Base-by-base conservation (phyloP, 2,329 filamentous ascomycete species). In the Ceratocystis papillata region DNA sequence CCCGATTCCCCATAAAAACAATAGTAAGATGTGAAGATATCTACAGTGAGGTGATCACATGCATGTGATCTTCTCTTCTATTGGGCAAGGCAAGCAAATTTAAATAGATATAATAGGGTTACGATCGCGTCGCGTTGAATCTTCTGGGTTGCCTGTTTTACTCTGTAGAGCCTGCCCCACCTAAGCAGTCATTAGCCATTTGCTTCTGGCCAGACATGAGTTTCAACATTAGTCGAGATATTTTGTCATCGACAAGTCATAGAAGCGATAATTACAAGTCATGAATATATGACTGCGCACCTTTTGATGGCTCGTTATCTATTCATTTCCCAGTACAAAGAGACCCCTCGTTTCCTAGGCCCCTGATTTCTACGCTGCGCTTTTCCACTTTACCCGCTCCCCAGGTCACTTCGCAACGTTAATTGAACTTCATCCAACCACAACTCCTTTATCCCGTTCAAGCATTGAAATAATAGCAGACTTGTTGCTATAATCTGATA, bases 371-470 rank as follows among this genome's bases (percentile, higher is more conserved):
- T 33, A 33, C 53, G 17, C 55, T 20, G 55, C 3, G 33, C 6
- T 33, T 37, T 59, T 28, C 55, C 55, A 59, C 55, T 25, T 59
- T 30, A 15, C 17, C 55, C 28, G 37, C 55, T 37, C 55, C n/a
- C 25, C 50, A 55, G 12, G 50, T 6, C 12, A 25, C 55, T 37
- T 59, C 12, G 22, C 55, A 59, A 37, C 55, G 33, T 33, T n/a
- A 59, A 37, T 37, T n/a, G 37, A 59, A 30, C 17, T n/a, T n/a
- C 22, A 37, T 20, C 17, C 30, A 59, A n/a, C 55, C 28, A 59
- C 28, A 59, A 37, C 55, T 20, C 7, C 55, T 59, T 59, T 30
- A 8, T 37, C 20, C 28, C 25, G 20, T 20, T 37, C 15, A 15
- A 59, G 28, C 30, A n/a, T 30, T 25, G 15, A 5, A 22, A 37